Base-by-base conservation (phyloP, 768 basidiomycete genomes). In the Leccinum obscurum region DNA sequence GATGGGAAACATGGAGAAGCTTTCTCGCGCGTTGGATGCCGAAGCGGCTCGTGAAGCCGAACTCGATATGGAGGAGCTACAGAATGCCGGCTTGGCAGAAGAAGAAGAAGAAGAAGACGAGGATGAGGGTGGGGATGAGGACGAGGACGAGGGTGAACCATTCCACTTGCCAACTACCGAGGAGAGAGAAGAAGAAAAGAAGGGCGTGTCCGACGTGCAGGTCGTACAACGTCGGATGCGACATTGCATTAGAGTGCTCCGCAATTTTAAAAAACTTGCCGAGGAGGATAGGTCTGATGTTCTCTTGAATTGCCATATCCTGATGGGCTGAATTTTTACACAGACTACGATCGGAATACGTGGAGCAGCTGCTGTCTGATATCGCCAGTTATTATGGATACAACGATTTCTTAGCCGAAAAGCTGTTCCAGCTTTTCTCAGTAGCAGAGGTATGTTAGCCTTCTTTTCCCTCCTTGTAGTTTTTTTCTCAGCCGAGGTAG, bases 371-470 rank as follows among this genome's bases (percentile, higher is more conserved):
- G 52, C 77, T 95, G 11, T 79, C 86, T 28, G 97, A 99, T 67
- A 94, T 98, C 65, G 88, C 88, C 26, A 94, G 85, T 69, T 98
- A 99, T 77, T 98, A 98, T 70, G 97, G 97, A 30, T 99, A 99
- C 78, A 98, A 98, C 67, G 88, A 90, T 6, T 98, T 95, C 77
- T 83, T 99, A 49, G 85, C 89, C 2, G 94, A 96, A 70, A 98
- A 98, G 76, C 78, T 99, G 15, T 95, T 98, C 79, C 87, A 90
- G 62, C 80, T 99, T 22, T 98, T 99, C 78, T 85, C 95, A 3
- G 87, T 95, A 13, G 85, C 88, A 39, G 97, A 99, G 85, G 95
- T 93, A 63, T 59, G 81, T 66, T 4, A 34, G 46, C 24, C 55
- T 32, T 55, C 34, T 39, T 64, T 55, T 37, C 28, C 52, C 15